phyloP scores from a whole-genome alignment of 345 rosid species.

The Balakata baccata region DNA sequence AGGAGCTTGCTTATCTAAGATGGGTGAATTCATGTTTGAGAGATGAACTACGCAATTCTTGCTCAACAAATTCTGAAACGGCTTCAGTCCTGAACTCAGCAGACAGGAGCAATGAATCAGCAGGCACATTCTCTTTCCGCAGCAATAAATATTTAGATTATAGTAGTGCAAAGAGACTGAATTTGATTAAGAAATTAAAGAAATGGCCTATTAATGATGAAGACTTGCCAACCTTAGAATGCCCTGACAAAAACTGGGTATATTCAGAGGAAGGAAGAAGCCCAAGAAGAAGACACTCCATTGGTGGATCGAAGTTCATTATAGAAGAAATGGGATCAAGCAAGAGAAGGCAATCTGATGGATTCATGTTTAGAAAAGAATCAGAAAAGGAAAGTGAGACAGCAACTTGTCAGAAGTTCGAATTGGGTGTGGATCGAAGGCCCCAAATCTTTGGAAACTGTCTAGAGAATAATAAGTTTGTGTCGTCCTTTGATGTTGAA shows the following conservation, averaged over 20 bases:
- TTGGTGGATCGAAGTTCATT: slow-evolving; percentile 54
- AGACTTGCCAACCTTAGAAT: slow-evolving; percentile 40
- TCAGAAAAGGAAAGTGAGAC: slow-evolving; percentile 42
- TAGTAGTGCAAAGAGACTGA: slow-evolving; percentile 41
- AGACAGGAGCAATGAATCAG: slow-evolving; percentile 31
- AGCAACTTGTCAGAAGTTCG: slow-evolving; percentile 30
- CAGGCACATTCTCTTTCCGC: slow-evolving; percentile 24
- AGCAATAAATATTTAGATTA: slow-evolving; percentile 44
- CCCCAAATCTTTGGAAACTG: slow-evolving; percentile 26
- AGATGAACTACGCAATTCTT: slow-evolving; percentile 50
- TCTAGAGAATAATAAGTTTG: slow-evolving; percentile 39
- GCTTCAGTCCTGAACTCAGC: slow-evolving; percentile 38
- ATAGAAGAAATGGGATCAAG: slow-evolving; percentile 41
- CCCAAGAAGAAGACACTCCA: slow-evolving; percentile 67
- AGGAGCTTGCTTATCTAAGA: slow-evolving; percentile 79
- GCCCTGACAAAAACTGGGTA: slow-evolving; percentile 41
- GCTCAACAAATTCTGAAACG: slow-evolving; percentile 38
- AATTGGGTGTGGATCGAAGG: slow-evolving; percentile 24
- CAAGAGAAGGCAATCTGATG: slow-evolving; percentile 73
- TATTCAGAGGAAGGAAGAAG: slow-evolving; percentile 49
- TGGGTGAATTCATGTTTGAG: slow-evolving; percentile 82
- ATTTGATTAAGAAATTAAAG: slow-evolving; percentile 55
- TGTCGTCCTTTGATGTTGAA: slow-evolving; percentile 43
- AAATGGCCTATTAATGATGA: slow-evolving; percentile 54
- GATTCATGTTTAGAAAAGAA: slow-evolving; percentile 45